Conservation (phyloP, 2,329 filamentous ascomycete genomes). For the Cadophora luteo-olivacea region DNA sequence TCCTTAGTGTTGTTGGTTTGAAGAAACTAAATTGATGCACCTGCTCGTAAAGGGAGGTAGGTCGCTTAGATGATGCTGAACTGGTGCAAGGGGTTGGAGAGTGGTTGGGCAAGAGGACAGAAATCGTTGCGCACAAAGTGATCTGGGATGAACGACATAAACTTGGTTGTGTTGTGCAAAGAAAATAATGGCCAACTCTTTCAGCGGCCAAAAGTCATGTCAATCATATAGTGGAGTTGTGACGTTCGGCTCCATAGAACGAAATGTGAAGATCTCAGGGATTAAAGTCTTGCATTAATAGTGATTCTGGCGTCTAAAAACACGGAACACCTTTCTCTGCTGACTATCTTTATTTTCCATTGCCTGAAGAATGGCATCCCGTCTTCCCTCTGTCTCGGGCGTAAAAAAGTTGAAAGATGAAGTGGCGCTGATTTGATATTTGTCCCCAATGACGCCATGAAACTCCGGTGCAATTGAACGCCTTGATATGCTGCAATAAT, state of each 20-base stretch:
- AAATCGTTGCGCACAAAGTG: background rate
- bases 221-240: background rate
- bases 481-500: conserved; percentile 12
- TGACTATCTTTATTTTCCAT: conserved; percentile 3
- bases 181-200: background rate
- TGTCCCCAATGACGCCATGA: conserved; percentile 16
- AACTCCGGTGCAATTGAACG: background rate
- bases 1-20: background rate
- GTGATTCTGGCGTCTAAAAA: conserved; percentile 7
- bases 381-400: background rate
- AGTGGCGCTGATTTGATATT: conserved; percentile 29
- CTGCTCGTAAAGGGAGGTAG: background rate
- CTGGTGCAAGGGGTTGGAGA: background rate
- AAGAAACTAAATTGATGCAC: background rate
- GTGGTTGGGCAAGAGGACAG: background rate
- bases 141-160: background rate
- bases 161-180: background rate
- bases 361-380: conserved; percentile 8
- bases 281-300: conserved; percentile 9
- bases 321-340: background rate
- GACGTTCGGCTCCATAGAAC: background rate
- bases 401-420: background rate
- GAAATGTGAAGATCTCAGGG: background rate
- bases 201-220: background rate
- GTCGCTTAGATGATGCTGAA: background rate